These are phyloP conservation scores for Bathelium albidoporum DNA, from an alignment of 495 filamentous ascomycete genomes.

Conservation along the genomic window DNA sequence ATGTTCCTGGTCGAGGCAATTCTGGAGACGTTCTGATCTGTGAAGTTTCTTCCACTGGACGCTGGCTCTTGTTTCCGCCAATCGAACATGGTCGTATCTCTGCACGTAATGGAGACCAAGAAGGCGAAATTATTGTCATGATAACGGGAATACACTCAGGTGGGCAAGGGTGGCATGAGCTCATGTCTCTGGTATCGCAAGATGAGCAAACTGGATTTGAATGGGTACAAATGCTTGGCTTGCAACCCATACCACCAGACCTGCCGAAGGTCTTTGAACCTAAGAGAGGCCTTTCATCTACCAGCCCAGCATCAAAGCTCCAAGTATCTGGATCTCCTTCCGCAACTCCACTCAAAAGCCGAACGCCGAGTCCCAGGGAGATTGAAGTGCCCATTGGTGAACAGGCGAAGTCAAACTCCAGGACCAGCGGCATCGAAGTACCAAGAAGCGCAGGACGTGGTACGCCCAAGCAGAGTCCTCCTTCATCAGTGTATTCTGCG, in stretches of 20 bases:
- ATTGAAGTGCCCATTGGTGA: conserved; percentile 71
- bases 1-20: conserved; percentile 43
- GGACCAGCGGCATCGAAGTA: conserved; percentile 19
- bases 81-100: conserved; percentile 59
- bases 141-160: conserved; percentile 51
- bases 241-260: conserved; percentile 62
- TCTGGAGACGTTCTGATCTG: conserved; percentile 80
- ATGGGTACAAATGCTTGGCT: conserved; percentile 79
- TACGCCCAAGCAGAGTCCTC: background rate
- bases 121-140: conserved; percentile 71
- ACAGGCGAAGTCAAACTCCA: conserved; percentile 33
- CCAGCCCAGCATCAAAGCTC: conserved; percentile 18
- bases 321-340: conserved; percentile 18
- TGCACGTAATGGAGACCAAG: conserved; percentile 62
- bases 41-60: conserved; percentile 62
- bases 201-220: conserved; percentile 69
- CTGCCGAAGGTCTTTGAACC: conserved; percentile 28
- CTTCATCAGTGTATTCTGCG: background rate
- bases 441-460: background rate
- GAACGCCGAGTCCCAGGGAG: conserved; percentile 44
- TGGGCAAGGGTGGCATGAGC: conserved; percentile 66
- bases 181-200: conserved; percentile 58
- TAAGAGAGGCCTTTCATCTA: conserved; percentile 6
- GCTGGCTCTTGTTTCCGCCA: conserved; percentile 89
- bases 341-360: conserved; percentile 31